Percentiles rank a stretch among this genome's conserved stretches.
Conservation (phyloP, 805 yeast species). For the Nakazawaea wyomingensis region DNA sequence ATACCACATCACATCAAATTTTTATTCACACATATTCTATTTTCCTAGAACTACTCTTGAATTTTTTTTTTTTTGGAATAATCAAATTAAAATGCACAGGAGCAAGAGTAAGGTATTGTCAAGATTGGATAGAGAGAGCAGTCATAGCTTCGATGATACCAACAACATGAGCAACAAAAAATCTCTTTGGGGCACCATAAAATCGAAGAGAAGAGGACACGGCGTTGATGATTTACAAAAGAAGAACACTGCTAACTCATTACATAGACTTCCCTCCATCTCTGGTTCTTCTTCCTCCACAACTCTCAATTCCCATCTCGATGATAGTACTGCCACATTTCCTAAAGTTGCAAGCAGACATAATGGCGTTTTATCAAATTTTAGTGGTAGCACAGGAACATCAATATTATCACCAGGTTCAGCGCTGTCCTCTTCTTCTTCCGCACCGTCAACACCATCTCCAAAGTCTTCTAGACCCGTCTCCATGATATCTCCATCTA, state of each 20-base stretch:
- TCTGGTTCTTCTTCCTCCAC: slow-evolving; percentile 1
- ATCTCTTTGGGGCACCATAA: slow-evolving; percentile 11
- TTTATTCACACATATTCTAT: too few species aligned
- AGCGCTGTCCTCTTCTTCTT: background rate
- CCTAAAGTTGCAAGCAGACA: too few species aligned
- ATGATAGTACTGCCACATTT: background rate
- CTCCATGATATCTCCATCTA: background rate
- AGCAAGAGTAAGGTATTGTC: background rate
- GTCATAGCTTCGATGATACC: background rate
- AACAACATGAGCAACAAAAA: background rate
- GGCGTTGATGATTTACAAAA: background rate
- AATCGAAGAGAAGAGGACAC: slow-evolving; percentile 1
- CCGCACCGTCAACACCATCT: background rate
- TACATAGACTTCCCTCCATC: background rate
- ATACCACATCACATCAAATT: too few species aligned
- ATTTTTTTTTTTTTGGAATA: background rate
- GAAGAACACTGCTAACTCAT: background rate
- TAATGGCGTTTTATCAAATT: too few species aligned
- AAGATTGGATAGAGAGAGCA: background rate
- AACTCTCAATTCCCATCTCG: background rate
- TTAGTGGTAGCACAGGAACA: too few species aligned
- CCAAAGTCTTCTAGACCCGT: background rate
- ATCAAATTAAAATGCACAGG: slow-evolving; percentile 7
- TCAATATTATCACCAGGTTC: too few species aligned
- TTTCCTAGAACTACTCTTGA: too few species aligned